phyloP scores from a whole-genome alignment of 176 grass and related monocot species.

The Oryza glaberrima region DNA sequence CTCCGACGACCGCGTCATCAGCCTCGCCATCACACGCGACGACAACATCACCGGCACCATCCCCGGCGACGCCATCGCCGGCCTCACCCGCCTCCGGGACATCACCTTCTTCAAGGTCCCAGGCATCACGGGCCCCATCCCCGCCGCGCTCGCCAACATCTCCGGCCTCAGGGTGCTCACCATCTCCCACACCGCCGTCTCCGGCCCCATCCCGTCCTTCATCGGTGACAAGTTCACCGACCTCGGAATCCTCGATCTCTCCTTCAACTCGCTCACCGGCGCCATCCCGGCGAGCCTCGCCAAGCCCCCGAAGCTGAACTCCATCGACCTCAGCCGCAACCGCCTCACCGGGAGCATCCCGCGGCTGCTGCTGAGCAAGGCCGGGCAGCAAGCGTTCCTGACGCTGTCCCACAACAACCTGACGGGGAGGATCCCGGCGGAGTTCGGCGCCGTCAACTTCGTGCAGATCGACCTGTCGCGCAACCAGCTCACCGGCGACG shows the following conservation, averaged over 20 bases:
- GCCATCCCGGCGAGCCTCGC: not conserved
- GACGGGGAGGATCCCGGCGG: slow-evolving; percentile 19
- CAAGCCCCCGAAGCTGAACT: not conserved
- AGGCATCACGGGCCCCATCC: no score
- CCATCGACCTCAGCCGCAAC: slow-evolving; percentile 59
- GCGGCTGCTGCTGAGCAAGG: slow-evolving; percentile 9
- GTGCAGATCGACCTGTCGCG: slow-evolving; percentile 23
- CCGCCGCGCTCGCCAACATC: no score
- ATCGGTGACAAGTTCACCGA: no score
- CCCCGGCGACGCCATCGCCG: slow-evolving; percentile 51
- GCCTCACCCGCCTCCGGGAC: slow-evolving; percentile 36
- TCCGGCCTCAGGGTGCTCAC: no score
- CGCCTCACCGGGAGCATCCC: slow-evolving; percentile 50
- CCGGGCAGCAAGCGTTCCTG: slow-evolving; percentile 5
- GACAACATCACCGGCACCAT: slow-evolving; percentile 29
- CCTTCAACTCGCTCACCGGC: not conserved
- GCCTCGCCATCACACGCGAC: slow-evolving; percentile 43
- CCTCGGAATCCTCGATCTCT: no score
- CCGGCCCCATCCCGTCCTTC: no score
- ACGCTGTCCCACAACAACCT: slow-evolving; percentile 49
- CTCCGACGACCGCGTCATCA: slow-evolving; percentile 40
- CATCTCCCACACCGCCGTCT: no score
- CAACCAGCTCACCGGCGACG: not conserved
- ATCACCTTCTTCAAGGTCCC: not conserved
- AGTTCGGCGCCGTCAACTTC: not conserved